A percentile compares a stretch with the other conserved stretches of the same genome.
These are phyloP conservation scores for Cystoderma amianthinum DNA, from an alignment of 768 basidiomycete genomes.

Conservation along the genomic window DNA sequence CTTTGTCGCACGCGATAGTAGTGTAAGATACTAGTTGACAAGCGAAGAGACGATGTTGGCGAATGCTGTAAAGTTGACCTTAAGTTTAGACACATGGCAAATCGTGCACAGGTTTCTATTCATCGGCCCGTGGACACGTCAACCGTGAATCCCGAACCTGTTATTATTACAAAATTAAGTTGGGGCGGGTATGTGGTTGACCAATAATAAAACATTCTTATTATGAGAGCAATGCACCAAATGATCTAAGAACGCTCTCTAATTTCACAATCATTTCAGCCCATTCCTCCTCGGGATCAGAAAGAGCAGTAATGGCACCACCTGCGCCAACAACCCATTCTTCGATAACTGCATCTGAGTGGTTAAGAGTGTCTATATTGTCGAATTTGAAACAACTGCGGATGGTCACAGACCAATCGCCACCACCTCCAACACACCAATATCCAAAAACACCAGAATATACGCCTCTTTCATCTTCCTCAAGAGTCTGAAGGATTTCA, in stretches of 20 bases:
- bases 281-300: conserved; percentile 83
- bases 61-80: too few species aligned
- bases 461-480: conserved; percentile 62
- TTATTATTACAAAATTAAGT: too few species aligned
- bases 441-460: conserved; percentile 96
- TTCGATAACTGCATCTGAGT: conserved; percentile 23
- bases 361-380: conserved; percentile 16
- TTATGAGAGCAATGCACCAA: too few species aligned
- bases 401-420: conserved; percentile 93
- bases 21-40: too few species aligned
- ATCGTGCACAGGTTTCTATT: too few species aligned
- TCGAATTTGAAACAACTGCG: conserved; percentile 84
- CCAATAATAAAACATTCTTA: too few species aligned
- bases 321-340: conserved; percentile 84
- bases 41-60: too few species aligned
- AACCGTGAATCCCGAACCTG: too few species aligned
- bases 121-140: too few species aligned
- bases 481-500: conserved; percentile 79
- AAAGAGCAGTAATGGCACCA: conserved; percentile 94
- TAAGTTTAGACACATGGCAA: too few species aligned
- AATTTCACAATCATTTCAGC: conserved; percentile 92
- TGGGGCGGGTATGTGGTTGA: too few species aligned
- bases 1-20: too few species aligned
- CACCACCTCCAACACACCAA: conserved; percentile 81
- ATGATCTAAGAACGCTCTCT: conserved; percentile 65